Percentiles rank a stretch among this genome's conserved stretches.
These are phyloP conservation scores for Aspergillus awamori DNA, from an alignment of 2,329 filamentous ascomycete species.

Conservation along the genomic window DNA sequence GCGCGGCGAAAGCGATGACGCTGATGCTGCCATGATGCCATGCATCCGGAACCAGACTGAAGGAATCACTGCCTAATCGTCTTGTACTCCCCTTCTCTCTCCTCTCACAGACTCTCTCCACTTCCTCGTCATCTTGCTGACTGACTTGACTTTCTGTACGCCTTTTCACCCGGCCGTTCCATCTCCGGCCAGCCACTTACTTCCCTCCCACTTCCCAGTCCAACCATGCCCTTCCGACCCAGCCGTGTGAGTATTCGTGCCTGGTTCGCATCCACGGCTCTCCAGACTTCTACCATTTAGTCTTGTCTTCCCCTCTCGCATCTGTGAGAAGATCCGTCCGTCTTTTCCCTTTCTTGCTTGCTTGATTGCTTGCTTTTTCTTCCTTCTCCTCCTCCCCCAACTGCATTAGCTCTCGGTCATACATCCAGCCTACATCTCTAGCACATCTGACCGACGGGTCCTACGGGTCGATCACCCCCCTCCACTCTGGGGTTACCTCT, in stretches of 20 bases:
- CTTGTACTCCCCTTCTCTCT: constrained; percentile 4
- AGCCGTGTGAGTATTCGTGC: constrained; percentile 17
- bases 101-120: not conserved
- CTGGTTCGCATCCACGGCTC: constrained; percentile 6
- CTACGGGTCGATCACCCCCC: not conserved
- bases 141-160: not conserved
- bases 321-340: not conserved
- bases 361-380: not conserved
- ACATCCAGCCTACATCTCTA: constrained; percentile 4
- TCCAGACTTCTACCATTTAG: not conserved
- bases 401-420: not conserved
- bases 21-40: constrained; percentile 11
- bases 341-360: not conserved
- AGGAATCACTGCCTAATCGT: no score
- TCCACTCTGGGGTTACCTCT: not conserved
- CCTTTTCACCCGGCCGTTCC: not conserved
- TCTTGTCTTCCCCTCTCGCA: not conserved
- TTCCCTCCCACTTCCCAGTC: constrained; percentile 5
- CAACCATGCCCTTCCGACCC: constrained; percentile 22
- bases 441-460: not conserved
- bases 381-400: not conserved
- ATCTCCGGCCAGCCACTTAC: constrained; percentile 16
- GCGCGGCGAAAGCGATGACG: not conserved
- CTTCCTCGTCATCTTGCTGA: constrained; percentile 4
- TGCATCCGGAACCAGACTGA: constrained; percentile 3